A percentile compares a stretch with the other conserved stretches of the same genome.
These are phyloP conservation scores for Eutrema heterophyllum DNA, from an alignment of 345 rosid genomes.

Conservation along the genomic window DNA sequence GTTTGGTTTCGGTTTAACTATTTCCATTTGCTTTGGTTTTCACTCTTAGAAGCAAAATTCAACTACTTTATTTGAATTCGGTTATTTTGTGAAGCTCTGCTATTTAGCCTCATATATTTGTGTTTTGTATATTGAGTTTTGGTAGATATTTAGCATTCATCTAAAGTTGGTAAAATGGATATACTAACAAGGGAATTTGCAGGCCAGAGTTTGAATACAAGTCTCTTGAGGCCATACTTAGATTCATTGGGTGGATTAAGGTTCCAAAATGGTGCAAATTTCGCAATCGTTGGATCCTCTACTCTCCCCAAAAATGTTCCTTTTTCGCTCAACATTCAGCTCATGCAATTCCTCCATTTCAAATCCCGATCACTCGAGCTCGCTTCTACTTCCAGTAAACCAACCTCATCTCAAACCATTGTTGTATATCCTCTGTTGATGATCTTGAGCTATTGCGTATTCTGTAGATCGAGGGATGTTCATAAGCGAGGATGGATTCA, in stretches of 20 bases:
- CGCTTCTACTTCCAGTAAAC: conserved; percentile 32
- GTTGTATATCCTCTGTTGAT: not conserved
- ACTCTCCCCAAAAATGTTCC: conserved; percentile 70
- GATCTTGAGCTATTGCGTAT: not conserved
- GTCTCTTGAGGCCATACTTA: conserved; percentile 55
- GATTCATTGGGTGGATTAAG: conserved; percentile 56
- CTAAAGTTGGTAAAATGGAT: not conserved
- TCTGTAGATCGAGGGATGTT: conserved; percentile 28
- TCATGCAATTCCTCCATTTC: conserved; percentile 78
- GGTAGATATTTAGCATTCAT: not conserved
- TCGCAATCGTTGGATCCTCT: conserved; percentile 71
- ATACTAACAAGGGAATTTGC: conserved; percentile 19
- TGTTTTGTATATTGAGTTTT: not conserved
- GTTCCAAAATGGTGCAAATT: conserved; percentile 71
- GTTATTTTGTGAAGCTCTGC: no score
- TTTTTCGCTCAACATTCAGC: conserved; percentile 62
- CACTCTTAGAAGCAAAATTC: no score
- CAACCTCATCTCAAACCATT: not conserved
- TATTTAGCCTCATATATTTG: no score
- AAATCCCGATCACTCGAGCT: conserved; percentile 56
- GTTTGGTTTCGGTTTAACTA: no score
- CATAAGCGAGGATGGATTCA: conserved; percentile 45
- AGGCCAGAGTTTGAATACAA: conserved; percentile 75
- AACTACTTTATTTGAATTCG: no score
- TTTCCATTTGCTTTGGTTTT: no score